Conservation (phyloP, 2,329 filamentous ascomycete species). For the Aspergillus brasiliensis region DNA sequence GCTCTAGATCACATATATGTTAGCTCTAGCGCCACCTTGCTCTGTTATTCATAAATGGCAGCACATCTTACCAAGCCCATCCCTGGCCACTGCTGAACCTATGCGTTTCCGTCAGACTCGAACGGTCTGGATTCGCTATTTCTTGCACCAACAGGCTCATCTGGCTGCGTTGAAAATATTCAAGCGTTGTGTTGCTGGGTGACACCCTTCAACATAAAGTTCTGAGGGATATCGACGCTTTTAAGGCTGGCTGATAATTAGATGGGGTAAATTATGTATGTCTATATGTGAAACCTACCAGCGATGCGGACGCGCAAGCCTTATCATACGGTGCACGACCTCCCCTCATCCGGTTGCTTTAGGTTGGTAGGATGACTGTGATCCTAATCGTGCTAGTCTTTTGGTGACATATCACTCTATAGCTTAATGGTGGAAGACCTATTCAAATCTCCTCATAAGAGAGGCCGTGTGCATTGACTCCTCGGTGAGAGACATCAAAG, state of each 20-base stretch:
- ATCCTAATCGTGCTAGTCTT: too few species aligned
- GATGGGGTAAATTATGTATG: too few species aligned
- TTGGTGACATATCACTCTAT: too few species aligned
- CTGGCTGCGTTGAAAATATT: background rate
- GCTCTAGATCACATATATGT: constrained; percentile 2
- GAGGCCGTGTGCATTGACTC: too few species aligned
- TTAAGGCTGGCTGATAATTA: background rate
- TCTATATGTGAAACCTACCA: background rate
- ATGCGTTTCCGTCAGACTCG: background rate
- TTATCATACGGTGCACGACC: background rate
- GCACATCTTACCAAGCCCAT: background rate
- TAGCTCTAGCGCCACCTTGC: background rate
- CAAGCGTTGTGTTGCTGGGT: background rate
- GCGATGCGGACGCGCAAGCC: background rate
- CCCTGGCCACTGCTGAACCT: background rate
- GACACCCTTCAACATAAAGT: background rate
- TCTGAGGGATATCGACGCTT: background rate
- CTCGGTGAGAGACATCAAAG: too few species aligned
- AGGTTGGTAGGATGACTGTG: background rate
- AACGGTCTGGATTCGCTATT: too few species aligned
- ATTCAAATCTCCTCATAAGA: too few species aligned
- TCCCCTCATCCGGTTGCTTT: background rate
- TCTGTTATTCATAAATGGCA: background rate
- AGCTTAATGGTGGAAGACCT: too few species aligned
- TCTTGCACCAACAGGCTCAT: background rate